A percentile compares a stretch with the other conserved stretches of the same genome.
Evolutionary conservation across 1,284 basidiomycete species (phyloP).

Genomic region (Butyriboletus regius): DNA sequence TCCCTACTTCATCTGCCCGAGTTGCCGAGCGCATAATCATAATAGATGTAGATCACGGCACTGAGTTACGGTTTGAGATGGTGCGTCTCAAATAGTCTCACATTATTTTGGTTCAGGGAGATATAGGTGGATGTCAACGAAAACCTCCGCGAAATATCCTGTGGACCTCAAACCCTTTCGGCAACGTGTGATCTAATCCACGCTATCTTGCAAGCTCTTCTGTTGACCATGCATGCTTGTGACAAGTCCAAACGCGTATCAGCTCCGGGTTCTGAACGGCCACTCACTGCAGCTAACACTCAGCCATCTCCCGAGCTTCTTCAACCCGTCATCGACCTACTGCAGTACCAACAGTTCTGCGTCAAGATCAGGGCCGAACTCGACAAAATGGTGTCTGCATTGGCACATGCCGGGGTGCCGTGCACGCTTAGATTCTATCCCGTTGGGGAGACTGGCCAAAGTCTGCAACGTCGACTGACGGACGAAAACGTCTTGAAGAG

Average conservation of each 20-base stretch:
- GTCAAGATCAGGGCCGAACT: slow-evolving; percentile 54
- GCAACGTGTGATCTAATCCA: slow-evolving; percentile 67
- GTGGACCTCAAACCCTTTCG: slow-evolving; percentile 18
- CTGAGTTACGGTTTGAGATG: slow-evolving; percentile 56
- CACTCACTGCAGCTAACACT: slow-evolving; percentile 8
- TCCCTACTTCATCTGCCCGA: slow-evolving; percentile 64
- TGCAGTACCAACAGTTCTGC: slow-evolving; percentile 71
- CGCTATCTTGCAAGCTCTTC: slow-evolving; percentile 52
- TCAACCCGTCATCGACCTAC: slow-evolving; percentile 63
- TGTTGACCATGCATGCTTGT: slow-evolving; percentile 55
- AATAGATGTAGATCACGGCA: slow-evolving; percentile 63
- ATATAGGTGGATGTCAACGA: slow-evolving; percentile 32
- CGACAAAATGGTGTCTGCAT: slow-evolving; percentile 40
- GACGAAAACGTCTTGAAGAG: slow-evolving; percentile 32
- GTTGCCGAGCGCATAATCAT: slow-evolving; percentile 69
- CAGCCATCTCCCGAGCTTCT: slow-evolving; percentile 40
- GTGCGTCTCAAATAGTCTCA: slow-evolving; percentile 7
- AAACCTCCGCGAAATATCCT: slow-evolving; percentile 8
- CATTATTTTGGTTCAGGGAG: slow-evolving; percentile 7
- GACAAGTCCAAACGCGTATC: slow-evolving; percentile 47
- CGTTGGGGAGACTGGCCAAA: slow-evolving; percentile 59
- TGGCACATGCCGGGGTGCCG: slow-evolving; percentile 51
- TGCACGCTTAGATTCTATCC: slow-evolving; percentile 53
- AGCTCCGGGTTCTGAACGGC: slow-evolving; percentile 28
- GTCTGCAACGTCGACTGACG: slow-evolving; percentile 34